Evolutionary conservation across 2,329 filamentous ascomycete species (phyloP).

Genomic region (Lecanicillium sp.): DNA sequence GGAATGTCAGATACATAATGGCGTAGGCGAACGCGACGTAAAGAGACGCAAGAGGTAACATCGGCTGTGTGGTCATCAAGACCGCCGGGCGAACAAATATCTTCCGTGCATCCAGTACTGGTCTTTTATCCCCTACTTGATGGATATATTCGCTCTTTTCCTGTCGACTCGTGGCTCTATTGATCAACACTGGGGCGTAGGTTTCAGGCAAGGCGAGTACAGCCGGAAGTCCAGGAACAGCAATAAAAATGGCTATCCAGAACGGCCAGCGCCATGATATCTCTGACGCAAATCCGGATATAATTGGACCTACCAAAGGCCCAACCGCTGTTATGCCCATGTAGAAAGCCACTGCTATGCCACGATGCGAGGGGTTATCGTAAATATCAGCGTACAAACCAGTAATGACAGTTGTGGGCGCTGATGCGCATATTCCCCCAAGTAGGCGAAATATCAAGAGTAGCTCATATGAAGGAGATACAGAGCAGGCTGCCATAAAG

Average conservation of each 20-base stretch:
- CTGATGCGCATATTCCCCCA: slow-evolving; percentile 23
- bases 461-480: slow-evolving; percentile 31
- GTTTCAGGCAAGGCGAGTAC: slow-evolving; percentile 34
- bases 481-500: slow-evolving; percentile 27
- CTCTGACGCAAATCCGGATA: slow-evolving; percentile 41
- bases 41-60: slow-evolving; percentile 36
- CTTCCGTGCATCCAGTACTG: slow-evolving; percentile 28
- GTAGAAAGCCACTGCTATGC: slow-evolving; percentile 24
- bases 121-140: slow-evolving; percentile 21
- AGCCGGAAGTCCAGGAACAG: slow-evolving; percentile 19
- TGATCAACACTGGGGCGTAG: slow-evolving; percentile 42
- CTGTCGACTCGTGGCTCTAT: slow-evolving; percentile 36
- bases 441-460: slow-evolving; percentile 33
- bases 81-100: slow-evolving; percentile 41
- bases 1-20: slow-evolving; percentile 43
- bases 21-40: slow-evolving; percentile 44
- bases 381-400: slow-evolving; percentile 25
- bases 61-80: slow-evolving; percentile 39
- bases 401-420: slow-evolving; percentile 24
- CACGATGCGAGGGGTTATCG: slow-evolving; percentile 21
- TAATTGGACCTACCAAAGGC: slow-evolving; percentile 39
- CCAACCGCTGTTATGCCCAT: slow-evolving; percentile 24
- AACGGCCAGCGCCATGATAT: slow-evolving; percentile 32
- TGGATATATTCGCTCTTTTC: slow-evolving; percentile 37
- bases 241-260: slow-evolving; percentile 27